Conservation (phyloP, 495 filamentous ascomycete genomes). For the Bacidia gigantensis region DNA sequence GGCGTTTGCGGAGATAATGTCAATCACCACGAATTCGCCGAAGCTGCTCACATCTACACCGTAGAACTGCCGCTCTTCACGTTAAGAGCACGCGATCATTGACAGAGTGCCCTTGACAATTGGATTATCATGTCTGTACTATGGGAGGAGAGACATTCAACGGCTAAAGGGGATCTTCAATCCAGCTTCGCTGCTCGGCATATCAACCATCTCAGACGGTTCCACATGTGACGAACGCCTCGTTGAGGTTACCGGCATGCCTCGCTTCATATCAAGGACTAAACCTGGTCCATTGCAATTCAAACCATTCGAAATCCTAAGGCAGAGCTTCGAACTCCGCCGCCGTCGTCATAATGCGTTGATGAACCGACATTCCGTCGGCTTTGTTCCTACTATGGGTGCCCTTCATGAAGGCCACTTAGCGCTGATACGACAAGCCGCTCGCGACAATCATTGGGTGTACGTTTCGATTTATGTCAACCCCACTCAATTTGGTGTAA, state of each 20-base stretch:
- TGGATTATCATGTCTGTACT: conserved; percentile 2
- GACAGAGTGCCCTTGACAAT: neutral
- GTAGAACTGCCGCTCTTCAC: conserved; percentile 2
- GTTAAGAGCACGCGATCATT: neutral
- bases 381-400: conserved; percentile 93
- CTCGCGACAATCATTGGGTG: conserved; percentile 67
- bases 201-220: too few relatives aligned
- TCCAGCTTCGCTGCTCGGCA: too few relatives aligned
- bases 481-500: conserved; percentile 86
- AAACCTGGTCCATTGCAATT: too few relatives aligned
- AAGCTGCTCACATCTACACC: conserved; percentile 1
- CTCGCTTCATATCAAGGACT: neutral
- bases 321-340: conserved; percentile 57
- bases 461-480: conserved; percentile 91
- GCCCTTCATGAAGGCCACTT: conserved; percentile 87
- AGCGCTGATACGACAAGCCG: conserved; percentile 74
- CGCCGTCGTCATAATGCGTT: conserved; percentile 54
- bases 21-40: neutral
- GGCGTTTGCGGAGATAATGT: neutral
- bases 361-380: conserved; percentile 42
- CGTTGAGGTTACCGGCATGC: neutral
- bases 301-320: conserved; percentile 59
- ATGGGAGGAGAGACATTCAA: too few relatives aligned
- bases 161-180: too few relatives aligned
- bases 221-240: too few relatives aligned